These are phyloP conservation scores for Trichophaea hybrida DNA, from an alignment of 2,329 filamentous ascomycete genomes.

Conservation along the genomic window DNA sequence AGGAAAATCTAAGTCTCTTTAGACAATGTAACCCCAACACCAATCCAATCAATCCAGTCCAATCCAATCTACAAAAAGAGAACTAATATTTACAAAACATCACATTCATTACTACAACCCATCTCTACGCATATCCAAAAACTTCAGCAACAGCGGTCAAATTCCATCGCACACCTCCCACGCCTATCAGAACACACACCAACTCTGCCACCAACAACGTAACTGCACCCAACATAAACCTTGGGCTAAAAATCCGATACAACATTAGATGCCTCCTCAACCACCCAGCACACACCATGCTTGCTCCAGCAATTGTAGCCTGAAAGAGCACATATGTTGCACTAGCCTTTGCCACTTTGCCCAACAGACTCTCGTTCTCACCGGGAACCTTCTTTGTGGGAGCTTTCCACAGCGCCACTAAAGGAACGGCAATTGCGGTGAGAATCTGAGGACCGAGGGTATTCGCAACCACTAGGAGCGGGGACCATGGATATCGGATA, in stretches of 20 bases:
- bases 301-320: slow-evolving; percentile 67
- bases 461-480: slow-evolving; percentile 67
- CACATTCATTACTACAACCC: neutral
- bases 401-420: slow-evolving; percentile 79
- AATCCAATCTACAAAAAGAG: neutral
- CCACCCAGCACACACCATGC: slow-evolving; percentile 79
- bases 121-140: slow-evolving; percentile 56
- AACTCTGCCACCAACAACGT: slow-evolving; percentile 65
- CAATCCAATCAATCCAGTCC: too few relatives aligned
- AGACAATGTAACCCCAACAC: too few relatives aligned
- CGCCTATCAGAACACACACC: slow-evolving; percentile 52
- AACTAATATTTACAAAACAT: neutral
- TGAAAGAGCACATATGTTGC: slow-evolving; percentile 69
- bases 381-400: slow-evolving; percentile 48
- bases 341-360: slow-evolving; percentile 54
- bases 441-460: slow-evolving; percentile 82
- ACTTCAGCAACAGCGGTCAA: slow-evolving; percentile 67
- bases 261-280: slow-evolving; percentile 88
- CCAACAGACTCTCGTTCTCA: slow-evolving; percentile 39
- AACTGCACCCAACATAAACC: slow-evolving; percentile 70
- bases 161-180: slow-evolving; percentile 62
- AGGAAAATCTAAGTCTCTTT: too few relatives aligned
- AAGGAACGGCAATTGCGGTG: slow-evolving; percentile 62
- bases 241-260: slow-evolving; percentile 80
- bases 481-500: slow-evolving; percentile 79